Base-by-base conservation (phyloP, 2,329 filamentous ascomycete genomes). In the Myriangium duriaei region DNA sequence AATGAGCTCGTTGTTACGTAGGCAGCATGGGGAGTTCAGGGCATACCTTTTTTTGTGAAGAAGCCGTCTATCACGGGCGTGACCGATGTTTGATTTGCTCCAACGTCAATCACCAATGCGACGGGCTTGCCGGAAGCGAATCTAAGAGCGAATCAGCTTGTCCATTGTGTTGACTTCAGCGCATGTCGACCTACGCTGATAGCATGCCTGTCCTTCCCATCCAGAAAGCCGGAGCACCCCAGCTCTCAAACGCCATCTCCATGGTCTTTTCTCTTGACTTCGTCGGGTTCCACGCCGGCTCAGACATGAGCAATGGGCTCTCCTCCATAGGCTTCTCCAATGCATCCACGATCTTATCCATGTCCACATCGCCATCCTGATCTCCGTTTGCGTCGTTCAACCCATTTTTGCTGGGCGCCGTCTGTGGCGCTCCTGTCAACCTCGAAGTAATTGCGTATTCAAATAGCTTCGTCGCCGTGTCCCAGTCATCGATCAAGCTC, bases 201-300 rank as follows among this genome's bases (percentile, higher is more conserved):
- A 95, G 72, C 30, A 95, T 87, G 16, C 88, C 86, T 37, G 79
- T 92, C 53, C 84, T 78, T 45, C 84, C 84, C 44, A 96, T 68
- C 72, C 88, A 98, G 61, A 95, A 96, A 4, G 91, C 91, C 12
- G 91, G 91, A 40, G 81, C 81, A 17, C 85, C 87, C 86, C 91
- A 98, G 54, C 77, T 83, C 68, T 98, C 91, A 79, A 98, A 95
- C 42, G 85, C 86, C 45, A 96, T 77, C 64, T 98, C 91, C 52
- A 95, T 88, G 29, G 81, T 79, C 72, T 91, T 93, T 64, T 98
- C 91, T 43, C 92, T 73, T 43, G 81, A 76, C 65, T 95, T 95
- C 30, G 74, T 62, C 16, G 77, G 72, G 61, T 94, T 96, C 87
- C 88, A 96, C 9, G 84, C 81, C 11, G 87, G 82, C 62, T 98